These are phyloP conservation scores for Austroboletus festivus DNA, from an alignment of 768 basidiomycete genomes.

Conservation along the genomic window DNA sequence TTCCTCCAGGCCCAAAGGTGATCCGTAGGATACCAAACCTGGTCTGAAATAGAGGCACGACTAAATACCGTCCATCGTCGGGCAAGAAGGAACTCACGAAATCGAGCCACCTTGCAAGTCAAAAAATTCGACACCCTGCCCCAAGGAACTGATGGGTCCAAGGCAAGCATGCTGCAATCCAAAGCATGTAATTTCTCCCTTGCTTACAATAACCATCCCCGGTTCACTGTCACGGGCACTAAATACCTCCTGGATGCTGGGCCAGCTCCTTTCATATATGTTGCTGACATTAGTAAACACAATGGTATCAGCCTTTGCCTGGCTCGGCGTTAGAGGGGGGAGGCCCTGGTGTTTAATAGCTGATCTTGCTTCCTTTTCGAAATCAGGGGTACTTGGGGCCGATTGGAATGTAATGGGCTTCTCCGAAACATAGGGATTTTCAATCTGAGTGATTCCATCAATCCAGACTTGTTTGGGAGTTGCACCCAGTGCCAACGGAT, in stretches of 20 bases:
- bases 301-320: slow-evolving; percentile 37
- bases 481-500: slow-evolving; percentile 74
- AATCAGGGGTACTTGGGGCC: slow-evolving; percentile 55
- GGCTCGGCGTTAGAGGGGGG: slow-evolving; percentile 55
- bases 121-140: slow-evolving; percentile 37
- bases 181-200: slow-evolving; percentile 55
- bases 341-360: slow-evolving; percentile 66
- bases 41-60: slow-evolving; percentile 34
- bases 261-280: slow-evolving; percentile 40
- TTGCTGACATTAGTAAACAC: slow-evolving; percentile 64
- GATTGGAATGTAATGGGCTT: slow-evolving; percentile 57
- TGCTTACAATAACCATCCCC: slow-evolving; percentile 47
- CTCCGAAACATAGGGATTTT: slow-evolving; percentile 40
- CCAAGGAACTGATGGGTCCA: slow-evolving; percentile 5
- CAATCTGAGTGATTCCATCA: slow-evolving; percentile 75
- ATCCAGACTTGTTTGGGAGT: slow-evolving; percentile 81
- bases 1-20: slow-evolving; percentile 52
- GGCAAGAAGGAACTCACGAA: slow-evolving; percentile 33
- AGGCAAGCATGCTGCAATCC: slow-evolving; percentile 35
- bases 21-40: slow-evolving; percentile 41
- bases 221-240: slow-evolving; percentile 8
- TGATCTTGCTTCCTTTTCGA: slow-evolving; percentile 58
- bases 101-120: slow-evolving; percentile 67
- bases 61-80: neutral
- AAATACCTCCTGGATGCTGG: slow-evolving; percentile 21